A percentile compares a stretch with the other conserved stretches of the same genome.
Evolutionary conservation across 1,284 basidiomycete species (phyloP).

Genomic region (Megacollybia platyphylla): DNA sequence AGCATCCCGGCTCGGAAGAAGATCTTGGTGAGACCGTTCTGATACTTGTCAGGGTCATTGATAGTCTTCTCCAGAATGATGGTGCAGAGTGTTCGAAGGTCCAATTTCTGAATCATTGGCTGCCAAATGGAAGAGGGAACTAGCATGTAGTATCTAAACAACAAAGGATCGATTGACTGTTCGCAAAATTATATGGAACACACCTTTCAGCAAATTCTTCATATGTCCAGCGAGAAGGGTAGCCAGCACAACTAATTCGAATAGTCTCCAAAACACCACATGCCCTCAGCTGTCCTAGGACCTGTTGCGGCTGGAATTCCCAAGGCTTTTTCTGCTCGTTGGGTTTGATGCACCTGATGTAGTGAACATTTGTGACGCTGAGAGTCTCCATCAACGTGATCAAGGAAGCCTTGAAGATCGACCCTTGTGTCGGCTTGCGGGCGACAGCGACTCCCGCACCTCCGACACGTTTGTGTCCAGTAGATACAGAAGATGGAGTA

Average conservation of each 20-base stretch:
- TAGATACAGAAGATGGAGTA: constrained; percentile 16
- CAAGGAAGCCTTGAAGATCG: constrained; percentile 95
- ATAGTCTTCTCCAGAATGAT: constrained; percentile 81
- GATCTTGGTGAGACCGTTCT: constrained; percentile 94
- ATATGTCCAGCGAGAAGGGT: constrained; percentile 98
- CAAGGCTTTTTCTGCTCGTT: constrained; percentile 95
- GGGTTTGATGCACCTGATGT: constrained; percentile 99
- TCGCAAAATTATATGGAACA: constrained; percentile 12
- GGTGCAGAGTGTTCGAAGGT: constrained; percentile 75
- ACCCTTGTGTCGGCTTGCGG: constrained; percentile 93
- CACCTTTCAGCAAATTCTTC: constrained; percentile 98
- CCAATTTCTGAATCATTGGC: constrained; percentile 68
- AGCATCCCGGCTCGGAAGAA: constrained; percentile 99
- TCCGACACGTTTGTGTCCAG: constrained; percentile 48
- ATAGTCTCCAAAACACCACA: constrained; percentile 99
- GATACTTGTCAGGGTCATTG: constrained; percentile 92
- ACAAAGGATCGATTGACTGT: constrained; percentile 8
- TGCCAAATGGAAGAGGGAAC: constrained; percentile 81
- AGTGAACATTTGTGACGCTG: constrained; percentile 96
- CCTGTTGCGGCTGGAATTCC: constrained; percentile 95
- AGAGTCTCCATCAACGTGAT: constrained; percentile 96
- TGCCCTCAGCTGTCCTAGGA: constrained; percentile 89
- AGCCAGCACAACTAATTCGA: constrained; percentile 96
- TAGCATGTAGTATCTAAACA: constrained; percentile 87
- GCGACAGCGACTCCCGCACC: constrained; percentile 27